Conservation (phyloP, 2,329 filamentous ascomycete genomes). For the Aspergillus ochraceoroseus region DNA sequence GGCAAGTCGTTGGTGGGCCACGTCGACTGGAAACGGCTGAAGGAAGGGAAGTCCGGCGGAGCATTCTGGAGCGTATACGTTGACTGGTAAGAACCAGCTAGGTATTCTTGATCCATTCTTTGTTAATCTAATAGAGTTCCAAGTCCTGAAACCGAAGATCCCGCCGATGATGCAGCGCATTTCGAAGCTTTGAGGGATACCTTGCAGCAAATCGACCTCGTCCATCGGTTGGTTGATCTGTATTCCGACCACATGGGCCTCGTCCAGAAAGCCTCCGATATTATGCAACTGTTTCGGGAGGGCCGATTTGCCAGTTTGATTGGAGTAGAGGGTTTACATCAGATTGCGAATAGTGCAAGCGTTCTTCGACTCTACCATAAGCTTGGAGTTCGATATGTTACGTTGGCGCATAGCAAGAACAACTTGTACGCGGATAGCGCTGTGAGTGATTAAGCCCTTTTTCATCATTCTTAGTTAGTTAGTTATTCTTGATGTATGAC, state of each 20-base stretch:
- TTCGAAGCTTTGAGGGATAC: neutral
- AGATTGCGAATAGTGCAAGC: neutral
- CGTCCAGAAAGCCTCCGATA: neutral
- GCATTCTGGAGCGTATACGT: too few species aligned
- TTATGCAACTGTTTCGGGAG: neutral
- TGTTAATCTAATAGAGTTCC: too few species aligned
- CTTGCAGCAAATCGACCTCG: neutral
- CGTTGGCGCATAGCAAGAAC: neutral
- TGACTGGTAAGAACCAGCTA: too few species aligned
- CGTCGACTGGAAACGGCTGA: too few species aligned
- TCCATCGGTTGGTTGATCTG: neutral
- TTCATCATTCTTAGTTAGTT: too few species aligned
- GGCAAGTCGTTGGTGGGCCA: too few species aligned
- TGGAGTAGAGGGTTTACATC: neutral
- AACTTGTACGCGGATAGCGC: neutral
- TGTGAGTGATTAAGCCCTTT: neutral
- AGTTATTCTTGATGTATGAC: too few species aligned
- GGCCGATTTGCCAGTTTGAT: neutral
- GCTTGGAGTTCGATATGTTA: neutral
- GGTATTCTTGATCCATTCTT: too few species aligned
- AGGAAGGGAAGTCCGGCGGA: too few species aligned
- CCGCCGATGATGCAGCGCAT: too few species aligned
- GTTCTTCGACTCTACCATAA: neutral
- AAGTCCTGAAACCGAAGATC: too few species aligned
- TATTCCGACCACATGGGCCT: neutral